Evolutionary conservation across 2,329 filamentous ascomycete genomes (phyloP), one percentile per base, ranked within the genome.

Genomic region (Fusarium buxicola): DNA sequence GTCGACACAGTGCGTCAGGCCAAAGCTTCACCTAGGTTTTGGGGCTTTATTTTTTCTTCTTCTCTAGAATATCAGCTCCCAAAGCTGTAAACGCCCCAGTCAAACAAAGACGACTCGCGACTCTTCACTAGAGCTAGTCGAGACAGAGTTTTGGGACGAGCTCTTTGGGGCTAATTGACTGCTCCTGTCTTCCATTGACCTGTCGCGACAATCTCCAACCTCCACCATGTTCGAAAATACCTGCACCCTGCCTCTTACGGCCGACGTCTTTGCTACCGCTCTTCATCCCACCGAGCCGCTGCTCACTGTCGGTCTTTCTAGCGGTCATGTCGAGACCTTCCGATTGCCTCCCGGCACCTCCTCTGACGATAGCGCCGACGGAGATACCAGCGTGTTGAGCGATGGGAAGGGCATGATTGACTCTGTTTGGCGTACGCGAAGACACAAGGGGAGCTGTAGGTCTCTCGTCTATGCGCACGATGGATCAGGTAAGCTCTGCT

Each of bases 371-470:
- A 84, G 86, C 35, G 76, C 60, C 4, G 82, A 82, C 53, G 80
- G 74, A 30, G 80, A 84, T 51, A 76, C 77, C 40, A 86, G 81
- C 63, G 76, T 82, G 3, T 52, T 84, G 18, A 85, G 81, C 16
- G 80, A 83, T 69, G 92, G 92, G 10, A 90, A 85, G 62, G 90
- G 89, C 38, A 86, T 89, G 53, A 91, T 98, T 62, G 91, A 94
- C 68, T 92, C 89, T 1, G 80, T 89, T 58, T 99, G 95, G 95
- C 86, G 87, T 69, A 98, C 95, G 6, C 84, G 89, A 67, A 85
- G 95, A 60, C 95, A 99, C 80, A 96, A 97, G 81, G 94, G 93
- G 11, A 97, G 93, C 82, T 98, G 94, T 74, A 86, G 95, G 49
- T 89, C 87, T 58, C 79, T 98, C 52, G 87, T 84, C 5, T 98